These are phyloP conservation scores for Thinopyrum elongatum DNA, from an alignment of 176 grass and related monocot genomes.

Conservation along the genomic window DNA sequence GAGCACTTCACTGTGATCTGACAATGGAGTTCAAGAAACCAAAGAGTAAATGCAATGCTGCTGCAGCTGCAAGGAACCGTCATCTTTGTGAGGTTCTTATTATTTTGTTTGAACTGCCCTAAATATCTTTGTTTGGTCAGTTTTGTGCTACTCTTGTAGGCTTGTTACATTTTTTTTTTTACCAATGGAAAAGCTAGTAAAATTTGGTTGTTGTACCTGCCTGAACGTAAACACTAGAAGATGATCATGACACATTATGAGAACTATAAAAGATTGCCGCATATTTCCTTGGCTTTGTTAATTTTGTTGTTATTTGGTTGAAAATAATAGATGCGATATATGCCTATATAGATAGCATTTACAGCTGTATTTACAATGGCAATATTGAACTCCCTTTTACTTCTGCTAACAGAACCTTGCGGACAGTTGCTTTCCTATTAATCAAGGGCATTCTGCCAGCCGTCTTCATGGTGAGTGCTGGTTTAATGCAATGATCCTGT, in stretches of 20 bases:
- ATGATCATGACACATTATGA: slow-evolving; percentile 5
- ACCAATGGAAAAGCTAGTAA: background rate
- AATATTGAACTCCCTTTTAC: slow-evolving; percentile 14
- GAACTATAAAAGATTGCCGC: background rate
- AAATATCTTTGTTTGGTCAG: slow-evolving; percentile 5
- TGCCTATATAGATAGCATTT: slow-evolving; percentile 16
- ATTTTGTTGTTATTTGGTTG: background rate
- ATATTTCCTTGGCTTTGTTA: background rate
- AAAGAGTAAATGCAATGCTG: slow-evolving; percentile 94
- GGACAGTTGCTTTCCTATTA: slow-evolving; percentile 93
- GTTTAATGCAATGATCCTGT: slow-evolving; percentile 16
- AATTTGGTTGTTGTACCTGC: background rate
- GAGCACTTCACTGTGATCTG: slow-evolving; percentile 86
- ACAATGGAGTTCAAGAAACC: slow-evolving; percentile 73
- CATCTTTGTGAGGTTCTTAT: slow-evolving; percentile 97
- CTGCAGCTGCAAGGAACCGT: slow-evolving; percentile 76
- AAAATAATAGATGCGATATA: slow-evolving; percentile 21
- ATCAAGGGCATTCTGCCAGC: slow-evolving; percentile 66
- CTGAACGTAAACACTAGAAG: background rate
- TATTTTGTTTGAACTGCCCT: slow-evolving; percentile 11
- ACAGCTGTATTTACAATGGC: background rate
- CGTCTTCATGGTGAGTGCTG: slow-evolving; percentile 80
- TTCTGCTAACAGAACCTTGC: slow-evolving; percentile 73
- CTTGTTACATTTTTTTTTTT: background rate
- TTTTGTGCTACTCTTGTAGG: slow-evolving; percentile 10